These are phyloP conservation scores for Penicillium crystallinum DNA, from an alignment of 495 filamentous ascomycete species.

Conservation along the genomic window DNA sequence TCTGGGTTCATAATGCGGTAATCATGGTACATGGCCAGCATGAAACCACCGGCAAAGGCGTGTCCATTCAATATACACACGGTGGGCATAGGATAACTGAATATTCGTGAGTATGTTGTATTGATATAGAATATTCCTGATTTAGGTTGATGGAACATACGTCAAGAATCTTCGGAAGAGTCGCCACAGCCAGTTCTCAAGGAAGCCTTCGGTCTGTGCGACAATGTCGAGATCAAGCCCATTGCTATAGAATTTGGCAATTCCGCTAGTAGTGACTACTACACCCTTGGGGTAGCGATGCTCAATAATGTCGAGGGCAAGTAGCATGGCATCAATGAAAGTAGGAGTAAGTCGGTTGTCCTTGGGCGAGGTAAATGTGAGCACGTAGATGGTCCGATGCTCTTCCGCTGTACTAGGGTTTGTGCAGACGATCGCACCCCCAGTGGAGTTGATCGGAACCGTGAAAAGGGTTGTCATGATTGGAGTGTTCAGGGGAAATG, in stretches of 20 bases:
- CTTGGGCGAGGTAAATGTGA: constrained; percentile 63
- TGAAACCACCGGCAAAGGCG: constrained; percentile 72
- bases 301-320: constrained; percentile 69
- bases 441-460: constrained; percentile 39
- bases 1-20: constrained; percentile 68
- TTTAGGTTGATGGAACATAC: constrained; percentile 23
- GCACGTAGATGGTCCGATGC: constrained; percentile 55
- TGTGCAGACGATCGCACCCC: constrained; percentile 53
- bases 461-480: constrained; percentile 39
- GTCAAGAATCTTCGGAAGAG: constrained; percentile 58
- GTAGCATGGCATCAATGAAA: constrained; percentile 59
- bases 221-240: constrained; percentile 65
- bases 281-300: constrained; percentile 62
- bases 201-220: constrained; percentile 45
- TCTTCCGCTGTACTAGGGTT: constrained; percentile 39
- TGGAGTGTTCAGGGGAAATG: background rate
- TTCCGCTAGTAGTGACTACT: constrained; percentile 65
- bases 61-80: constrained; percentile 74
- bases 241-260: constrained; percentile 78
- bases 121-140: background rate
- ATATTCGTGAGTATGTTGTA: constrained; percentile 4
- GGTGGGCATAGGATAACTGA: constrained; percentile 76
- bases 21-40: constrained; percentile 81
- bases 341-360: constrained; percentile 70
- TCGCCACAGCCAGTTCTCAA: constrained; percentile 51